Base-by-base conservation (phyloP, 768 basidiomycete species). In the Serendipita sp. region DNA sequence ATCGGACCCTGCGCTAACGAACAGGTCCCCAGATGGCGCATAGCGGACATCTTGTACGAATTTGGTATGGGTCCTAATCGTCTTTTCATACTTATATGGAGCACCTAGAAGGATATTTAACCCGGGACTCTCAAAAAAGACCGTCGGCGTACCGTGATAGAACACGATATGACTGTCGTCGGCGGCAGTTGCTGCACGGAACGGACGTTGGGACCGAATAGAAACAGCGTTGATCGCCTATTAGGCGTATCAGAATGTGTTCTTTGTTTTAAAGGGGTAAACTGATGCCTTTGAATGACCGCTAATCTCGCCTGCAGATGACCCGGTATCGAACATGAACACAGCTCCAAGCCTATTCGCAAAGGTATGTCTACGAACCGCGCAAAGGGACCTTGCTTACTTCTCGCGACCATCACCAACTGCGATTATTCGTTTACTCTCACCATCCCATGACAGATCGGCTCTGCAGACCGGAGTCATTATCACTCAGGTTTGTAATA, bases 381-480 rank as follows among this genome's bases (percentile, higher is more conserved):
- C 38, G 38, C 38, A 41, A 41, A 13, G 38, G 1, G 18, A 51
- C 7, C 16, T 35, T 13, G 67, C 72, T 65, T 64, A 92, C 91
- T 88, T 91, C 70, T 93, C 94, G 66, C 85, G 80, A 41, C 93
- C 93, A 68, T 95, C 91, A 63, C 95, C 95, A 11, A 90, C 94
- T 4, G 87, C 90, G 58, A 97, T 88, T 65, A 98, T 88, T n/a
- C 95, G 82, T 73, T 96, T 95, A 71, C 88, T 91, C 74, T 97
- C 95, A 1, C 88, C 89, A 70, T 97, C 95, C 95, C 95, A 98
- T 10, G 86, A 87, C 24, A 98, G 81, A 75, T 97, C 95, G 69
- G 93, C 93, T 68, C 93, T 92, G 68, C 45, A 46, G 11, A 45
- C 16, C 2, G 10, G 16, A 7, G 7, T 16, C 5, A 10, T 7